Evolutionary conservation across 129 eudicot genomes (phyloP), one percentile per base, ranked within the genome.

Genomic region (Centella asiatica): DNA sequence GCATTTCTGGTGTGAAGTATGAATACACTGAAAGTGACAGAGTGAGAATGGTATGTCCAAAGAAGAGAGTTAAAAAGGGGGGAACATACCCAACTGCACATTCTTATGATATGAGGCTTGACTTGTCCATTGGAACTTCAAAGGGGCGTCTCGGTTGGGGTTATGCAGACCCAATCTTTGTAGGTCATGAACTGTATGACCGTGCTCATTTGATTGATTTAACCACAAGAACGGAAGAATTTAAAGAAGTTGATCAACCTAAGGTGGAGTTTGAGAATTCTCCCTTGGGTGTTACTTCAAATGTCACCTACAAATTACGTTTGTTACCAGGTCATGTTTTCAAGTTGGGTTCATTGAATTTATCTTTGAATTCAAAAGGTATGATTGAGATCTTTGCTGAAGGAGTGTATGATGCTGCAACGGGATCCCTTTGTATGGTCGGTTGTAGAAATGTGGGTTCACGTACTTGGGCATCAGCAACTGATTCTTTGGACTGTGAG

Each of bases 361-460:
- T 32, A 42, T 71, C 78, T 10, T 59, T 48, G 23, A 27, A 57
- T 15, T 34, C 57, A 11, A 20, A 57, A 7, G 73, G 60, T 31
- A 28, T 19, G 19, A 55, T 77, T 36, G 67, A 26, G 15, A 75
- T 89, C 63, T 68, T 76, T 31, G 83, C 95, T 19, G 95, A 89
- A 77, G 97, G 97, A 63, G 40, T 81, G 15, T 89, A 85, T 53
- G 79, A 85, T 58, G 72, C 42, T 22, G 70, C 64, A 72, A 72
- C 84, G 4, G 93, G 92, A 20, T 65, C 66, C 32, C 75, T 86
- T 33, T 90, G 97, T 66, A 74, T 83, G 93, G 81, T 86, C 20
- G 97, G 93, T 10, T 90, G 97, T 66, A 72, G 87, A 74, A 62
- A 19, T 33, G 27, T 57, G 45, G 29, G 31, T 7, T 34, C 3